A percentile compares a stretch with the other conserved stretches of the same genome.
Conservation (phyloP, 208 protist species). For the Herpetomonas samuelpessoai region DNA sequence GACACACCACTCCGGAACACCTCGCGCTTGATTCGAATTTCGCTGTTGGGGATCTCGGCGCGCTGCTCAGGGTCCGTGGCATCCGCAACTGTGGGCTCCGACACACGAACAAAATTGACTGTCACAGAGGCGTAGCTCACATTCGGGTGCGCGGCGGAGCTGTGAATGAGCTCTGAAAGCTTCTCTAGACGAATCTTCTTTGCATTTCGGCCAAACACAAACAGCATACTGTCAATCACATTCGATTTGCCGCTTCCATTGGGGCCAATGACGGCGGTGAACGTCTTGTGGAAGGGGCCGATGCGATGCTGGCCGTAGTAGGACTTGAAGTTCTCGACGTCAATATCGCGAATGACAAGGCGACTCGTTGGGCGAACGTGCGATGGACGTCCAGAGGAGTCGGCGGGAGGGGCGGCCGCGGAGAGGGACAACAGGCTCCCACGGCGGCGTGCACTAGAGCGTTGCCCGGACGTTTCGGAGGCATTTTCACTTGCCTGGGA, state of each 20-base stretch:
- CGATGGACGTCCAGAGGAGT: neutral
- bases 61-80: conserved; percentile 66
- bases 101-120: conserved; percentile 97
- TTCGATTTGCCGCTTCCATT: conserved; percentile 99
- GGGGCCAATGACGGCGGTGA: conserved; percentile 99
- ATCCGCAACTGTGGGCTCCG: conserved; percentile 65
- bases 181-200: conserved; percentile 98
- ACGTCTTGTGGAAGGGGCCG: conserved; percentile 99
- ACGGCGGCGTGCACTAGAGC: neutral
- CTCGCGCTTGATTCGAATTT: conserved; percentile 94
- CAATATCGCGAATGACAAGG: conserved; percentile 98
- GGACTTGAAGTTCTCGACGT: conserved; percentile 99
- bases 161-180: conserved; percentile 99
- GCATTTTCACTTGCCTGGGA: no score
- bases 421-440: no score
- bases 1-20: conserved; percentile 90
- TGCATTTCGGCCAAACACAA: conserved; percentile 99
- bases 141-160: conserved; percentile 93
- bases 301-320: conserved; percentile 98
- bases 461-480: no score
- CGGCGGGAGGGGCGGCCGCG: neutral
- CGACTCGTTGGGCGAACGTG: conserved; percentile 19
- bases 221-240: conserved; percentile 99
- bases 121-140: conserved; percentile 93
- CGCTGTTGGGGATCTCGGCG: conserved; percentile 85